Evolutionary conservation across 495 filamentous ascomycete species (phyloP).

Genomic region (Cudoniella acicularis): DNA sequence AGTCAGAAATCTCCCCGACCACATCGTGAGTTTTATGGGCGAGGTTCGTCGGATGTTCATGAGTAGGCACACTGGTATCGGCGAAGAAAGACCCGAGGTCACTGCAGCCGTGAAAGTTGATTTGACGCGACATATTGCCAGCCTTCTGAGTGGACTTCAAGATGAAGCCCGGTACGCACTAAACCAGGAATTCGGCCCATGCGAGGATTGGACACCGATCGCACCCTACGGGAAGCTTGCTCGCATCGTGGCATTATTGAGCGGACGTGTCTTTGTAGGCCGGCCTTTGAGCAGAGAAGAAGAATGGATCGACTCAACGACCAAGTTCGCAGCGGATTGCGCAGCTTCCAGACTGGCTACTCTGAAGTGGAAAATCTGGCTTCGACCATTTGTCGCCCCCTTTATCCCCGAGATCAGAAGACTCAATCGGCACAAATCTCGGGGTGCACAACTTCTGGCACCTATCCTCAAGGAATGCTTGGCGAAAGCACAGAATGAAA

Average conservation of each 20-base stretch:
- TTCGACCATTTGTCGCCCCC: slow-evolving; percentile 29
- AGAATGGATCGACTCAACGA: slow-evolving; percentile 53
- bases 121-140: slow-evolving; percentile 11
- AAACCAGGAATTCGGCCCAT: slow-evolving; percentile 19
- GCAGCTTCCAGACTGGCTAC: slow-evolving; percentile 31
- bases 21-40: slow-evolving; percentile 8
- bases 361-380: slow-evolving; percentile 23
- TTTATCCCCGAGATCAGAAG: slow-evolving; percentile 27
- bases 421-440: not conserved
- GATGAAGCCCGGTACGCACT: slow-evolving; percentile 21
- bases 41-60: not conserved
- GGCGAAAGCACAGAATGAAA: not conserved
- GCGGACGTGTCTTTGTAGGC: slow-evolving; percentile 56
- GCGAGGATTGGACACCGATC: slow-evolving; percentile 35
- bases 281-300: slow-evolving; percentile 46
- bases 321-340: slow-evolving; percentile 53
- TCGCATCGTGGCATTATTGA: slow-evolving; percentile 51
- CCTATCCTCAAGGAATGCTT: slow-evolving; percentile 4
- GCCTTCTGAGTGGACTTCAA: slow-evolving; percentile 14
- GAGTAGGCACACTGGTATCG: slow-evolving; percentile 5
- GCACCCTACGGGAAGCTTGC: slow-evolving; percentile 35
- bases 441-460: slow-evolving; percentile 9
- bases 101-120: slow-evolving; percentile 9
- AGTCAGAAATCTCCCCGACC: slow-evolving; percentile 11
- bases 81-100: not conserved